A percentile compares a stretch with the other conserved stretches of the same genome.
Conservation (phyloP, 2,329 filamentous ascomycete genomes). For the Ilyonectria robusta region DNA sequence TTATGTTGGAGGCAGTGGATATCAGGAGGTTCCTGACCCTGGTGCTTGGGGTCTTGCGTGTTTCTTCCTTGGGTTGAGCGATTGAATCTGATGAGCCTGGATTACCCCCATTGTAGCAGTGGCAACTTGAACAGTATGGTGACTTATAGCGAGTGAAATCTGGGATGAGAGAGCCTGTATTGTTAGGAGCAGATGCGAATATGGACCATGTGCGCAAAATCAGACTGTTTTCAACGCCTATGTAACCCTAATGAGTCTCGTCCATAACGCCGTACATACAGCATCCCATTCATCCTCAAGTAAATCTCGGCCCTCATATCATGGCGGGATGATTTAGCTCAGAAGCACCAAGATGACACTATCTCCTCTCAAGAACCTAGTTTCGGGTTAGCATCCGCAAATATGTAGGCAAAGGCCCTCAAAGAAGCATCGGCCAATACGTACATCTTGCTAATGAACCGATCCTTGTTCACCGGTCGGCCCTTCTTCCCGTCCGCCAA, state of each 20-base stretch:
- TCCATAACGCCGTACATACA: constrained; percentile 50
- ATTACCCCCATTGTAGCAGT: not conserved
- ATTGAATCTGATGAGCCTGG: constrained; percentile 49
- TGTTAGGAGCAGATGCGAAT: not conserved
- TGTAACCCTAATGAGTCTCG: constrained; percentile 52
- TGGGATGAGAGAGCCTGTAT: not conserved
- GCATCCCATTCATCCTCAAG: constrained; percentile 44
- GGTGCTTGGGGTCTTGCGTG: constrained; percentile 83
- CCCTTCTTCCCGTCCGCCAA: constrained; percentile 90
- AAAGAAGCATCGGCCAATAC: constrained; percentile 52
- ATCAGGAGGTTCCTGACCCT: constrained; percentile 67
- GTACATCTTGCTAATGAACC: constrained; percentile 98
- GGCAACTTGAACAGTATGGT: not conserved
- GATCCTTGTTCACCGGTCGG: constrained; percentile 94
- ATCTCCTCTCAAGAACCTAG: constrained; percentile 83
- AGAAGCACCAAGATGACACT: constrained; percentile 89
- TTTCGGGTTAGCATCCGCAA: constrained; percentile 14
- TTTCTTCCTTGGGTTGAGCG: constrained; percentile 82
- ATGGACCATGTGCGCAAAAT: constrained; percentile 37
- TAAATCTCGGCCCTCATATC: constrained; percentile 38
- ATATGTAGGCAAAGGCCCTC: too few species aligned
- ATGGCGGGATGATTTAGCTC: constrained; percentile 65
- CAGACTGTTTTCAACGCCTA: constrained; percentile 57
- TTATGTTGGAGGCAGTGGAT: constrained; percentile 61
- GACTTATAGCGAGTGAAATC: not conserved